Conservation (phyloP, 768 basidiomycete genomes). For the Lentinula lateritia region DNA sequence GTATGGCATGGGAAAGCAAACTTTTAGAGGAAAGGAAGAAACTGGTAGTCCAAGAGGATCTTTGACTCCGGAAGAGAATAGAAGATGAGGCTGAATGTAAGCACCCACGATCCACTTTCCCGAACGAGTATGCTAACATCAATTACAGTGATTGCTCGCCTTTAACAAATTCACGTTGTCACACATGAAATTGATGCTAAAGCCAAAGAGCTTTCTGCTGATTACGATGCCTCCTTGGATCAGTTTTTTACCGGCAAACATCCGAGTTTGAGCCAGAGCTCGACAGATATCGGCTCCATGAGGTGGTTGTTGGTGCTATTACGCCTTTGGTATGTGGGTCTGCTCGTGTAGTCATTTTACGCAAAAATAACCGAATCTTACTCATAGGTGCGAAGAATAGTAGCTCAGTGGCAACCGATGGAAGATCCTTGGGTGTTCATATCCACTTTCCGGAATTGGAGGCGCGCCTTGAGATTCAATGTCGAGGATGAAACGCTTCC, state of each 20-base stretch:
- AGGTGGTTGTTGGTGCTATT: constrained; percentile 90
- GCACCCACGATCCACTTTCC: constrained; percentile 17
- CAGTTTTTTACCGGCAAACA: constrained; percentile 75
- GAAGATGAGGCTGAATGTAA: constrained; percentile 73
- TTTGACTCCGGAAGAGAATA: constrained; percentile 61
- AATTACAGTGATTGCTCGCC: constrained; percentile 62
- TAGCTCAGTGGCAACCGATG: constrained; percentile 80
- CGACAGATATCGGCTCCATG: constrained; percentile 75
- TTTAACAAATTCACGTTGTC: constrained; percentile 73
- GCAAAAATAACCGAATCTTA: no score
- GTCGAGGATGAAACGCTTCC: constrained; percentile 34
- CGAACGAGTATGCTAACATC: background rate
- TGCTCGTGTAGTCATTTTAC: background rate
- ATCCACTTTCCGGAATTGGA: constrained; percentile 66
- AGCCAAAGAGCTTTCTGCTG: constrained; percentile 56
- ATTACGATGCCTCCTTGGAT: constrained; percentile 69
- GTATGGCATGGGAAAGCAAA: constrained; percentile 86
- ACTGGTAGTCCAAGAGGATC: constrained; percentile 66
- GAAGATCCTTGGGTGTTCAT: constrained; percentile 64
- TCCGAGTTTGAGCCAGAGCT: constrained; percentile 70
- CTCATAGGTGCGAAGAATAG: constrained; percentile 58
- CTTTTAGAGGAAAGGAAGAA: constrained; percentile 75
- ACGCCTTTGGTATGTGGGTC: constrained; percentile 51
- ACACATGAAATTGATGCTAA: constrained; percentile 65
- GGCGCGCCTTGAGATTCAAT: constrained; percentile 58